phyloP scores from a whole-genome alignment of 306 rosid genomes.

The Clitoria ternatea region DNA sequence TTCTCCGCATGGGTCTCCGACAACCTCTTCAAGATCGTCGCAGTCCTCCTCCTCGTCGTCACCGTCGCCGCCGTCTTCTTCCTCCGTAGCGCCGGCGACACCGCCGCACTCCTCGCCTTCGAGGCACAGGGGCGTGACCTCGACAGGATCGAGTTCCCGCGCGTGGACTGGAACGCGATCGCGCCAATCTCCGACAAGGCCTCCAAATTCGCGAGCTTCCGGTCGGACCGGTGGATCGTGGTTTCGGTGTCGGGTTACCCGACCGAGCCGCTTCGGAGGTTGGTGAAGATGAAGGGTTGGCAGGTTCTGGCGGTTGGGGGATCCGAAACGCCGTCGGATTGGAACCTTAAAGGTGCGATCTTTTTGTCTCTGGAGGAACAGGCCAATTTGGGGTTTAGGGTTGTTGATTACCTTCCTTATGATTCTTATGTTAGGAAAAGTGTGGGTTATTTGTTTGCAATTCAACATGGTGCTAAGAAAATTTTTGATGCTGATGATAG shows the following conservation, averaged over 20 bases:
- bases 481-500: conserved; percentile 94
- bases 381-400: conserved; percentile 75
- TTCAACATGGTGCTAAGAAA: conserved; percentile 93
- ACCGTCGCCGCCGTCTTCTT: conserved; percentile 75
- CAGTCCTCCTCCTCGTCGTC: conserved; percentile 43
- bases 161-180: conserved; percentile 56
- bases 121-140: conserved; percentile 52
- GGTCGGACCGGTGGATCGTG: conserved; percentile 83
- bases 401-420: conserved; percentile 78
- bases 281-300: conserved; percentile 81
- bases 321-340: conserved; percentile 79
- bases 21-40: conserved; percentile 53
- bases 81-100: conserved; percentile 81
- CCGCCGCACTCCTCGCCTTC: conserved; percentile 87
- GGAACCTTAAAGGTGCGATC: conserved; percentile 87
- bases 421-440: conserved; percentile 87
- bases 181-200: conserved; percentile 46
- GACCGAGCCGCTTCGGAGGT: conserved; percentile 52
- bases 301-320: conserved; percentile 87
- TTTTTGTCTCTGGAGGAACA: conserved; percentile 83
- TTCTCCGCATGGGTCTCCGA: conserved; percentile 83
- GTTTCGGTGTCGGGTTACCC: conserved; percentile 81
- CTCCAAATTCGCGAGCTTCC: conserved; percentile 56
- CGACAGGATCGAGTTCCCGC: conserved; percentile 73
- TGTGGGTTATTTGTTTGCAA: conserved; percentile 91